Base-by-base conservation (phyloP, 2,329 filamentous ascomycete species). In the Ceratocystis smalleyi region DNA sequence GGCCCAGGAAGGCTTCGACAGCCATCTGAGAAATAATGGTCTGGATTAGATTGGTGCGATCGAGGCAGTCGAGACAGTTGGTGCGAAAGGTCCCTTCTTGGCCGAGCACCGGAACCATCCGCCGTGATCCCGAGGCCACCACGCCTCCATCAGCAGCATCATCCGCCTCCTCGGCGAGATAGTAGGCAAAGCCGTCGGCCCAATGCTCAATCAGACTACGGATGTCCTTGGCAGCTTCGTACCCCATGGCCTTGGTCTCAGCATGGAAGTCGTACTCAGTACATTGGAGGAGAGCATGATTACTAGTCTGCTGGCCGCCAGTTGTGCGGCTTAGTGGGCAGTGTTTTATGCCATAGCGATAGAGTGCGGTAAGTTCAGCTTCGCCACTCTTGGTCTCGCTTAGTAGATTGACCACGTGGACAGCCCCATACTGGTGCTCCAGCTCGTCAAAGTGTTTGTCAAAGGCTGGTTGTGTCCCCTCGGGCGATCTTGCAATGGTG, bases 211-310 rank as follows among this genome's bases (percentile, higher is more conserved):
- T 89, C 69, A 89, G 85, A 60, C 83, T 81, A 57, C 86, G 84
- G 67, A 99, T 96, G 69, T 87, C 83, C 69, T 82, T 86, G n/a
- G 92, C 94, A 64, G 89, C 90, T 72, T 95, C 91, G 71, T 96
- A 97, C 2, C 92, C 92, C 64, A 83, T 82, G 0, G 88, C 89
- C 70, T 88, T 88, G 1, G 94, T 96, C 73, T 97, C 91, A 2
- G 91, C 92, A 71, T 97, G 91, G 67, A 99, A 97, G 74, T 99
- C 94, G 71, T 94, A 99, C 71, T 96, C 89, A 0, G 92, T 95
- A 66, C 87, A 82, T 67, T 83, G 82, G 35, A 97, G 75, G 45
- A 96, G 79, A 59, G 87, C 83, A 70, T 92, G 89, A 67, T 90
- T 88, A 45, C 77, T 75, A 8, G 54, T 19, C 30, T 59, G 24